Percentiles rank a stretch among this genome's conserved stretches.
Evolutionary conservation across 495 filamentous ascomycete species (phyloP).

Genomic region (Glarea lozoyensis): DNA sequence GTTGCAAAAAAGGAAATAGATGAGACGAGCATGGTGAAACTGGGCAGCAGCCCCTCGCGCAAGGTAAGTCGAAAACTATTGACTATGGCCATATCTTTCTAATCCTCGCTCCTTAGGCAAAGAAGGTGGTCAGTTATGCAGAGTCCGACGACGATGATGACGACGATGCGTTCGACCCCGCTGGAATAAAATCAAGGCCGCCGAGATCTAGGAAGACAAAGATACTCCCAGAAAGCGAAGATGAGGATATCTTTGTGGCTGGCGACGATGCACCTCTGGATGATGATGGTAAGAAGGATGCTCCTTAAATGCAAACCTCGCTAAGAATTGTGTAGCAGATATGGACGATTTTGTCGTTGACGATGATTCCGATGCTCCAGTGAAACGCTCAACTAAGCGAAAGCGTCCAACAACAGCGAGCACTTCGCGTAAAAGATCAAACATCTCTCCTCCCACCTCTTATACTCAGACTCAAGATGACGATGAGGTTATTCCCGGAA

Average conservation of each 20-base stretch:
- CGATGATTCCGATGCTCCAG: constrained; percentile 65
- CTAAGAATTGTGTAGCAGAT: constrained; percentile 33
- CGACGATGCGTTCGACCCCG: constrained; percentile 40
- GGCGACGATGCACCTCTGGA: constrained; percentile 44
- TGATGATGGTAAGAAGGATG: constrained; percentile 47
- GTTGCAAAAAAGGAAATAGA: constrained; percentile 25
- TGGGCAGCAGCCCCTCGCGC: constrained; percentile 49
- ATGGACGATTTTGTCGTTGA: constrained; percentile 85
- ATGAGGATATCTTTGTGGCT: constrained; percentile 57
- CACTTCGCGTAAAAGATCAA: constrained; percentile 47
- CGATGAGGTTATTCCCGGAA: constrained; percentile 44
- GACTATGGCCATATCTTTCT: constrained; percentile 4
- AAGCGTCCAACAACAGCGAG: constrained; percentile 51
- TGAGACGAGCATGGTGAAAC: constrained; percentile 9
- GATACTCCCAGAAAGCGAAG: constrained; percentile 51
- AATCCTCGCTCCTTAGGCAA: constrained; percentile 9
- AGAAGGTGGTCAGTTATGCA: constrained; percentile 54
- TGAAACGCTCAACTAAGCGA: constrained; percentile 52
- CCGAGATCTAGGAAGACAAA: constrained; percentile 24
- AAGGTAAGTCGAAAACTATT: constrained; percentile 34
- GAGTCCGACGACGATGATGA: constrained; percentile 57
- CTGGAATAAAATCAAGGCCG: constrained; percentile 28
- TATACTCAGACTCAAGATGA: constrained; percentile 25
- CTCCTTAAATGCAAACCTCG: background rate
- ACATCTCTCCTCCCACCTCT: constrained; percentile 35